Evolutionary conservation across 169 alveolate species (phyloP).

Genomic region (Plasmodium coatneyi): DNA sequence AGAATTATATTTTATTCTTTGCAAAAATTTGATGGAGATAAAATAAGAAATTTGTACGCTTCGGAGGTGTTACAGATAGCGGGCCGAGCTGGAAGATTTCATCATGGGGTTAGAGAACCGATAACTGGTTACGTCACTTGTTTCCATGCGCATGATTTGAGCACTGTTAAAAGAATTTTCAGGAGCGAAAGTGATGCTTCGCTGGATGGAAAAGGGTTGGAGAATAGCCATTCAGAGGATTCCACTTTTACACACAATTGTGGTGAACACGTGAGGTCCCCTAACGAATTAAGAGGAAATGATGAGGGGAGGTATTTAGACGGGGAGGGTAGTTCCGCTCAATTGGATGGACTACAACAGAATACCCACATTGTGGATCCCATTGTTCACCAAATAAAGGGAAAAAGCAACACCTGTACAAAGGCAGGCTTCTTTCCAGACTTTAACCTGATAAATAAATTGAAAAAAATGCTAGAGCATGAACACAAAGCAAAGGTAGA

Average conservation of each 20-base stretch:
- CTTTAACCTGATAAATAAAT: conserved; percentile 12
- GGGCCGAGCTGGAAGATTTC: conserved; percentile 94
- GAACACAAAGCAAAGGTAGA: conserved; percentile 60
- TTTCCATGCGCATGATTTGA: conserved; percentile 22
- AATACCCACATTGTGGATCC: background rate
- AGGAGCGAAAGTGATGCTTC: background rate
- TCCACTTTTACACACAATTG: background rate
- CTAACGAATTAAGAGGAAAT: background rate
- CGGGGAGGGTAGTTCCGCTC: background rate
- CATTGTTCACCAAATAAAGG: background rate
- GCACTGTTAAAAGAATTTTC: conserved; percentile 20
- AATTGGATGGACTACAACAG: too few relatives aligned
- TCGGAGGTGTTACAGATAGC: conserved; percentile 91
- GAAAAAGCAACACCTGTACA: background rate
- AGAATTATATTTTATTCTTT: conserved; percentile 89
- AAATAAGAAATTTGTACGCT: conserved; percentile 78
- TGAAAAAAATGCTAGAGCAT: conserved; percentile 26
- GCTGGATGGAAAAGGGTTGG: background rate
- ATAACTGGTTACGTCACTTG: conserved; percentile 49
- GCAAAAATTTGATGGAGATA: conserved; percentile 84
- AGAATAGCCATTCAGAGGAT: background rate
- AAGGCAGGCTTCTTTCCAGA: conserved; percentile 54
- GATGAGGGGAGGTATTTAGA: background rate
- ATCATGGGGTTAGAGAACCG: background rate
- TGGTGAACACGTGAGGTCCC: background rate